Evolutionary conservation across 495 filamentous ascomycete species (phyloP), one percentile per base, ranked within the genome.

Genomic region (Cenococcum geophilum): DNA sequence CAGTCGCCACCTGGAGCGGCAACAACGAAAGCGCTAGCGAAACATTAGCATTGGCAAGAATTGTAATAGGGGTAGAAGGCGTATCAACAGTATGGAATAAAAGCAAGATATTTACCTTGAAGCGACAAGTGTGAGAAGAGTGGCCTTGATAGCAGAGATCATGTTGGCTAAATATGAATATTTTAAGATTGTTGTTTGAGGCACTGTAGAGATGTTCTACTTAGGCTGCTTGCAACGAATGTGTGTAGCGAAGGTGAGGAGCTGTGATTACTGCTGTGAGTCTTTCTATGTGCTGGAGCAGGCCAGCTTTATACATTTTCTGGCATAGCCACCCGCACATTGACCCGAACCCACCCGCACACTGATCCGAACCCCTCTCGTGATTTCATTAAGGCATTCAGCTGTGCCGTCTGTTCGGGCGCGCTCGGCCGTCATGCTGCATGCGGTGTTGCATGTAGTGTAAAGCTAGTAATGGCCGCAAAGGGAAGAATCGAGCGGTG

Each of bases 101-200:
- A 45, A 10, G 18, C 40, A 4, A 40, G 12, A 10, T 16, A 18
- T 18, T 18, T 14, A 45, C 40, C 40, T 45, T 5, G 54, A 58
- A 40, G 58, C 61, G n/a, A 68, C 11, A 20, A 68, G 48, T 0
- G 49, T 47, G 47, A 68, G 1, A 23, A 63, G 34, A 45, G 37
- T 37, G 37, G 51, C 57, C 20, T 55, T 53, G 61, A 64, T 32
- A 32, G 27, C 27, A 32, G 27, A 64, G 22, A 50, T 22, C 65
- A 68, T 68, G 4, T 56, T 56, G 25, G n/a, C 25, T 20, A 40
- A 36, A n/a, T 27, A 32, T 34, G 34, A 34, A 35, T 8, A 18
- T 56, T 37, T 22, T 37, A 14, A 18, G 27, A 18, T 50, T 4
- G 21, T 23, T 23, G 21, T 14, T 51, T 63, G 64, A 57, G 22